phyloP scores from a whole-genome alignment of 352 stramenopile genomes.

The Globisporangium spinosum region DNA sequence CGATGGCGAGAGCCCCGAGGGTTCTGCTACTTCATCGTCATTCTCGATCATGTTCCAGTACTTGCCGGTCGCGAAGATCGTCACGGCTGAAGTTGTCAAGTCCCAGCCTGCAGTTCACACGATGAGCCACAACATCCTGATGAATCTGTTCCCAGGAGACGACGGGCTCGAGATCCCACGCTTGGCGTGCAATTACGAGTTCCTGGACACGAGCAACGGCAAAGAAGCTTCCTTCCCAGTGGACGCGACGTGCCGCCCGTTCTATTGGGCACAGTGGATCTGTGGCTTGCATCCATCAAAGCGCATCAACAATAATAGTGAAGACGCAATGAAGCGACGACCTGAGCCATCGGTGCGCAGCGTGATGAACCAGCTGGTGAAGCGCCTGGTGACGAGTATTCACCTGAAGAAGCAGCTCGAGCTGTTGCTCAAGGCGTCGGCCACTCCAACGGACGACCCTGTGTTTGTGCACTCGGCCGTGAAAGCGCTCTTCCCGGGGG shows the following conservation, averaged over 20 bases:
- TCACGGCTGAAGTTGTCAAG: conserved; percentile 50
- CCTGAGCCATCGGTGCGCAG: conserved; percentile 67
- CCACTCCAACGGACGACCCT: conserved; percentile 15
- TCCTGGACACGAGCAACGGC: conserved; percentile 22
- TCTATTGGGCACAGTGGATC: conserved; percentile 76
- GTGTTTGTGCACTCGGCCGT: conserved; percentile 36
- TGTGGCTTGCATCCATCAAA: conserved; percentile 53
- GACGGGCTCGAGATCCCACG: conserved; percentile 41
- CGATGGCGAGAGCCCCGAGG: conserved; percentile 29
- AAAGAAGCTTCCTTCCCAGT: conserved; percentile 46
- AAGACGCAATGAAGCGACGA: conserved; percentile 18
- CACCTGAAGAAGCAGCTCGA: conserved; percentile 51
- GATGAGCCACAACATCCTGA: conserved; percentile 31
- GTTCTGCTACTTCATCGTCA: conserved; percentile 21
- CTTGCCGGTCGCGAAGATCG: conserved; percentile 44
- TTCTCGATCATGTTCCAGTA: conserved; percentile 70
- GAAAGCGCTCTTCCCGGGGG: conserved; percentile 36
- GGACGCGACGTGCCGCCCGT: conserved; percentile 41
- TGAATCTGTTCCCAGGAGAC: conserved; percentile 64
- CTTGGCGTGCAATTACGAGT: conserved; percentile 47
- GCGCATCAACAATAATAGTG: conserved; percentile 21
- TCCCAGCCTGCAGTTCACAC: background rate
- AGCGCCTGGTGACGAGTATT: conserved; percentile 40
- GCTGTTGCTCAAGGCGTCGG: conserved; percentile 26
- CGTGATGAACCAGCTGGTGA: conserved; percentile 55